phyloP scores from a whole-genome alignment of 2,329 filamentous ascomycete species.

The Magnaporthiopsis incrustans region DNA sequence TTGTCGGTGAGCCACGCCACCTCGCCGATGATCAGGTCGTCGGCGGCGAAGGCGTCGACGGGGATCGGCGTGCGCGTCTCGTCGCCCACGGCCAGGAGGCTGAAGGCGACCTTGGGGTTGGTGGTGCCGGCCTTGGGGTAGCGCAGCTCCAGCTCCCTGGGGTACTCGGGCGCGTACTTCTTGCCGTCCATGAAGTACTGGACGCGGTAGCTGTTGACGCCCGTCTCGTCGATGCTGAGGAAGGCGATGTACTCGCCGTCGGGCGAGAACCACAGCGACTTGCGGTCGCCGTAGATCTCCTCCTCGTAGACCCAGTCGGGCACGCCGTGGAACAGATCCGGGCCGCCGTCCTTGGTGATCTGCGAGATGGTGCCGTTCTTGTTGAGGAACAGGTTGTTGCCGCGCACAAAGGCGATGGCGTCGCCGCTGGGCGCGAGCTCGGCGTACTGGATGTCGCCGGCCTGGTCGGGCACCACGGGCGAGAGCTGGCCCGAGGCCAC shows the following conservation, averaged over 20 bases:
- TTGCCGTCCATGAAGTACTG: conserved; percentile 85
- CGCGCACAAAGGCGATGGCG: conserved; percentile 77
- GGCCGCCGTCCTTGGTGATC: conserved; percentile 80
- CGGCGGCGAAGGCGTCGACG: conserved; percentile 83
- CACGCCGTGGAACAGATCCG: conserved; percentile 87
- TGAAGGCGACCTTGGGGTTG: conserved; percentile 80
- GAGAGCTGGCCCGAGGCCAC: conserved; percentile 71
- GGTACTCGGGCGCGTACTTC: conserved; percentile 76
- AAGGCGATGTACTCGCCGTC: conserved; percentile 88
- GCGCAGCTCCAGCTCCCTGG: conserved; percentile 85
- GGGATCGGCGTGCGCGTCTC: conserved; percentile 85
- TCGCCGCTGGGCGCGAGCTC: conserved; percentile 84
- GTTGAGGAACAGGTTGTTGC: conserved; percentile 86
- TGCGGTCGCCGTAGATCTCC: conserved; percentile 72
- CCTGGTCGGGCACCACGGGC: conserved; percentile 64
- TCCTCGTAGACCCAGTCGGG: conserved; percentile 96
- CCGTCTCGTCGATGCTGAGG: conserved; percentile 85
- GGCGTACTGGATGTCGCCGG: conserved; percentile 69
- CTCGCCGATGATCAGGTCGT: conserved; percentile 78
- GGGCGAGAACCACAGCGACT: conserved; percentile 90
- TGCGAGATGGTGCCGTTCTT: conserved; percentile 51
- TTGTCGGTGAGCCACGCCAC: conserved; percentile 62
- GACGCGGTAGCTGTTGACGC: conserved; percentile 83
- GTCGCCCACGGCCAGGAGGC: conserved; percentile 67
- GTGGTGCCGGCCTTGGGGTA: conserved; percentile 94